phyloP scores from a whole-genome alignment of 1,139 yeast genomes.

The Scheffersomyces illinoinensis region DNA sequence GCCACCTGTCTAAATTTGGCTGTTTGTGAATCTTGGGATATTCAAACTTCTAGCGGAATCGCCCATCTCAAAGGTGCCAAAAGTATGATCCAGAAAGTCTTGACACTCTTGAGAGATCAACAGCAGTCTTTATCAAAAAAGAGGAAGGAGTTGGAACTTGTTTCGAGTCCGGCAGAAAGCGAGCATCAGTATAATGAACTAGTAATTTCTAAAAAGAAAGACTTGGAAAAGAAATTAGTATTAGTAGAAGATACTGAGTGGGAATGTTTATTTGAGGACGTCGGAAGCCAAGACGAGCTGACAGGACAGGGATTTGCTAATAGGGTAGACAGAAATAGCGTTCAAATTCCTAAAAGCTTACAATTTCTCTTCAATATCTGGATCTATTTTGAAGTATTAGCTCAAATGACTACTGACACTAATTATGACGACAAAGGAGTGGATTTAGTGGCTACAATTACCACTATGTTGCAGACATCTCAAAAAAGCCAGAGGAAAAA shows the following conservation, averaged over 20 bases:
- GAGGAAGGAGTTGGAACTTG: constrained; percentile 11
- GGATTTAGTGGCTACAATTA: constrained; percentile 44
- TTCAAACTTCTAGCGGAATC: constrained; percentile 63
- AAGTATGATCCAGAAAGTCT: constrained; percentile 55
- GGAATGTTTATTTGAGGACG: constrained; percentile 27
- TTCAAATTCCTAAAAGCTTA: constrained; percentile 40
- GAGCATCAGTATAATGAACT: constrained; percentile 14
- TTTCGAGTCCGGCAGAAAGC: constrained; percentile 8
- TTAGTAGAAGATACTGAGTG: constrained; percentile 37
- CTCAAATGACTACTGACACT: constrained; percentile 59
- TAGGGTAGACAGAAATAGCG: constrained; percentile 10
- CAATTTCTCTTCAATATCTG: constrained; percentile 63
- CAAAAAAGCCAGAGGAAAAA: constrained; percentile 15
- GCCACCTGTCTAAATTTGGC: constrained; percentile 65
- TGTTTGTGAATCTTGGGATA: constrained; percentile 69
- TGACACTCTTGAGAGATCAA: constrained; percentile 31
- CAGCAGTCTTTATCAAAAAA: constrained; percentile 17
- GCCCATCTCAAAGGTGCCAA: constrained; percentile 70
- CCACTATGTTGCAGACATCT: constrained; percentile 25
- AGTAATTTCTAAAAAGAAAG: constrained; percentile 13
- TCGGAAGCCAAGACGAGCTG: constrained; percentile 6
- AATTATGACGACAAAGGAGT: constrained; percentile 47
- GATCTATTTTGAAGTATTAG: constrained; percentile 66
- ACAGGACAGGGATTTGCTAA: background rate
- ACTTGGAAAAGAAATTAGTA: constrained; percentile 27